These are phyloP conservation scores for Pseudonectria foliicola DNA, from an alignment of 2,329 filamentous ascomycete genomes.

Conservation along the genomic window DNA sequence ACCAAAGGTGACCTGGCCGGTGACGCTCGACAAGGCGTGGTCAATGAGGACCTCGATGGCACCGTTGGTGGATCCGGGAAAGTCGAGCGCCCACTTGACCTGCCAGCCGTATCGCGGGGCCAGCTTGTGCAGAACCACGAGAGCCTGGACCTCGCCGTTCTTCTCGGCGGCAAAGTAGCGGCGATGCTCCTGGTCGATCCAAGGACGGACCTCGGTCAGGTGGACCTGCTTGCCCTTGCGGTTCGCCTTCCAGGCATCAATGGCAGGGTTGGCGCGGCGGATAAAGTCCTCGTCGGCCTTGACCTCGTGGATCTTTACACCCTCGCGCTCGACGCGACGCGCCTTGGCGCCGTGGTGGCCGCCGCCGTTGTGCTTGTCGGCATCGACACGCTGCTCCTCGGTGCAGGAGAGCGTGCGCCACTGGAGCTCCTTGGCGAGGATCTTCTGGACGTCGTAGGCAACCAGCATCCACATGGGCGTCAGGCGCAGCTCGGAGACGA, in stretches of 20 bases:
- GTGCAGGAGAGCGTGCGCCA: slow-evolving; percentile 88
- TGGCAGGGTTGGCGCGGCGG: slow-evolving; percentile 61
- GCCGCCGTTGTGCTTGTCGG: slow-evolving; percentile 57
- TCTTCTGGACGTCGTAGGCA: slow-evolving; percentile 69
- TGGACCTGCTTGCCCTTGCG: slow-evolving; percentile 84
- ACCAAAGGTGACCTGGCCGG: slow-evolving; percentile 70
- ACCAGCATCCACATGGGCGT: slow-evolving; percentile 87
- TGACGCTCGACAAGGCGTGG: slow-evolving; percentile 50
- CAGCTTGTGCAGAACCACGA: slow-evolving; percentile 79
- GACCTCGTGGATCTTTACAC: slow-evolving; percentile 71
- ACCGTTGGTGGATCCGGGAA: slow-evolving; percentile 78
- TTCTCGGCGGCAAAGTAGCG: slow-evolving; percentile 79
- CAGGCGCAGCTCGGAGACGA: slow-evolving; percentile 60
- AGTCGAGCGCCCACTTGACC: slow-evolving; percentile 93
- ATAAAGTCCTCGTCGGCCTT: slow-evolving; percentile 63
- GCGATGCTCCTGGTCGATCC: slow-evolving; percentile 76
- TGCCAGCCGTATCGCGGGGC: slow-evolving; percentile 80
- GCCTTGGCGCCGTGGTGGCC: slow-evolving; percentile 62
- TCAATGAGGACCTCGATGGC: slow-evolving; percentile 80
- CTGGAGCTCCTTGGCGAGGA: slow-evolving; percentile 70
- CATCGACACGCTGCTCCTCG: slow-evolving; percentile 81
- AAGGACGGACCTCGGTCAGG: slow-evolving; percentile 81
- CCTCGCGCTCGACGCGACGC: slow-evolving; percentile 73
- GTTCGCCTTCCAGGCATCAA: slow-evolving; percentile 70
- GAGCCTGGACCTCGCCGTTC: slow-evolving; percentile 63